A percentile compares a stretch with the other conserved stretches of the same genome.
phyloP scores from a whole-genome alignment of 2,329 filamentous ascomycete species.

The Ophiocordyceps camponoti-saundersi region DNA sequence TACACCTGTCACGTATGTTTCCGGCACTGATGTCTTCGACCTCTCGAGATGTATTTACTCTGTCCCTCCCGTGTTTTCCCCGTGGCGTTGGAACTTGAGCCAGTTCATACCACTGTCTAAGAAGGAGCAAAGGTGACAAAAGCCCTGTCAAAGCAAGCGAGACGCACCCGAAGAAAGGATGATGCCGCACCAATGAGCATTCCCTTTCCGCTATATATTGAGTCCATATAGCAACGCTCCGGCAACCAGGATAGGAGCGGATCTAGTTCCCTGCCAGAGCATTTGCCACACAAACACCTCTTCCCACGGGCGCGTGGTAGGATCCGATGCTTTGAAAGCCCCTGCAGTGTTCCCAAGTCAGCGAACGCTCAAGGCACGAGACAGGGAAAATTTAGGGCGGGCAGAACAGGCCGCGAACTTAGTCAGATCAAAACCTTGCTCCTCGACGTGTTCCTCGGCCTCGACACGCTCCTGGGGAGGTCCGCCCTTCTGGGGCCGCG shows the following conservation, averaged over 20 bases:
- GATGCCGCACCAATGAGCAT: neutral
- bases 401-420: slow-evolving; percentile 20
- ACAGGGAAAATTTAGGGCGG: slow-evolving; percentile 8
- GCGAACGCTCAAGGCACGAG: slow-evolving; percentile 3
- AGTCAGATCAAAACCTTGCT: slow-evolving; percentile 39
- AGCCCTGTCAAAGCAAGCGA: neutral
- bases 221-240: too few species aligned
- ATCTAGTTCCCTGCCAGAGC: slow-evolving; percentile 18
- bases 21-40: neutral
- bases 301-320: slow-evolving; percentile 39
- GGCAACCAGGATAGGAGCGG: slow-evolving; percentile 4
- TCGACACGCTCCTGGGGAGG: slow-evolving; percentile 12
- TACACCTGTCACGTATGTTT: neutral
- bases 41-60: neutral
- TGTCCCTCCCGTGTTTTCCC: neutral
- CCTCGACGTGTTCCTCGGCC: slow-evolving; percentile 22
- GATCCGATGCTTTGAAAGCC: slow-evolving; percentile 50
- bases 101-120: neutral
- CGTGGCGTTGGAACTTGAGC: neutral
- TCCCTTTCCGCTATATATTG: too few species aligned
- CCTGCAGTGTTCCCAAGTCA: slow-evolving; percentile 15
- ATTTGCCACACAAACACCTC: slow-evolving; percentile 25
- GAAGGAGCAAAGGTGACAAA: neutral
- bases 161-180: neutral
- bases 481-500: slow-evolving; percentile 19